A percentile compares a stretch with the other conserved stretches of the same genome.
These are phyloP conservation scores for Fusarium proliferatum DNA, from an alignment of 2,329 filamentous ascomycete species.

Conservation along the genomic window DNA sequence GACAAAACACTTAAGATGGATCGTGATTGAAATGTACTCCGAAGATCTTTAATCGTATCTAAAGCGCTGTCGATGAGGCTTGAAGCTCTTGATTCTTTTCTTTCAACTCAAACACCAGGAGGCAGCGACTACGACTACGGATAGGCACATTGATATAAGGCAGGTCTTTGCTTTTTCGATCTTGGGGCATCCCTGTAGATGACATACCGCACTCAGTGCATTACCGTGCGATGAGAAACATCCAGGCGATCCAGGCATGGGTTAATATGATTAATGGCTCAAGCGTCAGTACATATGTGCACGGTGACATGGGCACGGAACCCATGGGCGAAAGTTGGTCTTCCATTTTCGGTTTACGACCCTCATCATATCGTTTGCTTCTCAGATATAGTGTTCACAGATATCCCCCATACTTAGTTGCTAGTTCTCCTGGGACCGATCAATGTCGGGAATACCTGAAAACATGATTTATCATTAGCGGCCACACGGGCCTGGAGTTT, in stretches of 20 bases:
- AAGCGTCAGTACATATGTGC: neutral
- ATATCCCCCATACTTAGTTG: constrained; percentile 18
- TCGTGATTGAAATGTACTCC: neutral
- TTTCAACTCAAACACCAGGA: neutral
- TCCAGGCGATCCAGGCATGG: constrained; percentile 4
- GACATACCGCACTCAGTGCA: constrained; percentile 13
- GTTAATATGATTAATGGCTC: neutral
- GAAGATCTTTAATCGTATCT: neutral
- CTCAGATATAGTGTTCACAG: constrained; percentile 10
- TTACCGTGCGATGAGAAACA: constrained; percentile 12
- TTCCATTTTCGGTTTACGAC: constrained; percentile 2
- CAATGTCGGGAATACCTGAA: constrained; percentile 5
- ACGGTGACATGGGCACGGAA: neutral
- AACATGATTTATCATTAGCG: neutral
- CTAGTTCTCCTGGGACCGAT: constrained; percentile 16
- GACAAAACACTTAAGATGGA: neutral
- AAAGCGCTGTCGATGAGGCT: neutral
- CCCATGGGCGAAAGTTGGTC: neutral
- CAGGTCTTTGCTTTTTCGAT: constrained; percentile 17
- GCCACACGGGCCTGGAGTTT: neutral
- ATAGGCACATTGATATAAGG: neutral
- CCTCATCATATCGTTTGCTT: constrained; percentile 23
- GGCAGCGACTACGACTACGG: neutral
- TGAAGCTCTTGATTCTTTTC: neutral
- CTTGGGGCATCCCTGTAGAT: constrained; percentile 23